These are phyloP conservation scores for Pythium aristosporum DNA, from an alignment of 352 stramenopile species.

Conservation along the genomic window DNA sequence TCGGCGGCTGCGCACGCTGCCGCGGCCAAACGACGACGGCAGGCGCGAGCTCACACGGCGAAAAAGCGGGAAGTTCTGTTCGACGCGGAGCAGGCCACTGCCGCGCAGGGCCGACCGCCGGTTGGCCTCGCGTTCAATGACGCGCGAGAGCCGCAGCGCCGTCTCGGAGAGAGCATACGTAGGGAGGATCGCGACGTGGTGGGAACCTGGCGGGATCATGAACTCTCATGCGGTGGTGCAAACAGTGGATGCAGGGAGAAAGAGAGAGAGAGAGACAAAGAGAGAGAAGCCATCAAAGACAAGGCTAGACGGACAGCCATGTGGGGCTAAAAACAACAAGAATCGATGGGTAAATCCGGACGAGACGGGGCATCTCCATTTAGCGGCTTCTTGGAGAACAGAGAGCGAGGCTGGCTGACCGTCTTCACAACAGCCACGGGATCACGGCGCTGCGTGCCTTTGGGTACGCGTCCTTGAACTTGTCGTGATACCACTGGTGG, in stretches of 20 bases:
- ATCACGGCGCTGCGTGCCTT: conserved; percentile 21
- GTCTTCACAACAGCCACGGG: conserved; percentile 11
- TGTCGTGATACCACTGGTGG: conserved; percentile 28
- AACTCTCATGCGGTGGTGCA: too few relatives aligned
- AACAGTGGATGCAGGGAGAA: too few relatives aligned
- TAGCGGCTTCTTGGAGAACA: too few relatives aligned
- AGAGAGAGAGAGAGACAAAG: not conserved
- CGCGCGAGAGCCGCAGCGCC: conserved; percentile 57
- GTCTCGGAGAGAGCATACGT: conserved; percentile 49
- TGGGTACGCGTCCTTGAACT: conserved; percentile 27
- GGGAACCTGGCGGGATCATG: not conserved
- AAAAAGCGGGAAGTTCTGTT: conserved; percentile 29
- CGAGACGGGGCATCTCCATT: not conserved
- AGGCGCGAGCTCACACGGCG: conserved; percentile 16
- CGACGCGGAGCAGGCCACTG: conserved; percentile 30
- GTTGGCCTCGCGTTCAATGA: conserved; percentile 64
- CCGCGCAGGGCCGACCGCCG: conserved; percentile 33
- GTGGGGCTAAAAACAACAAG: not conserved
- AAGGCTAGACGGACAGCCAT: not conserved
- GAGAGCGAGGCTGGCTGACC: too few relatives aligned
- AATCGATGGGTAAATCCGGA: not conserved
- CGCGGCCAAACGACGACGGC: conserved; percentile 13
- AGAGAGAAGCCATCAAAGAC: not conserved
- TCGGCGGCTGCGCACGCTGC: conserved; percentile 10
- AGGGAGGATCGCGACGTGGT: conserved; percentile 7